phyloP scores from a whole-genome alignment of 1,284 basidiomycete genomes.

The Bondarzewia mesenterica region DNA sequence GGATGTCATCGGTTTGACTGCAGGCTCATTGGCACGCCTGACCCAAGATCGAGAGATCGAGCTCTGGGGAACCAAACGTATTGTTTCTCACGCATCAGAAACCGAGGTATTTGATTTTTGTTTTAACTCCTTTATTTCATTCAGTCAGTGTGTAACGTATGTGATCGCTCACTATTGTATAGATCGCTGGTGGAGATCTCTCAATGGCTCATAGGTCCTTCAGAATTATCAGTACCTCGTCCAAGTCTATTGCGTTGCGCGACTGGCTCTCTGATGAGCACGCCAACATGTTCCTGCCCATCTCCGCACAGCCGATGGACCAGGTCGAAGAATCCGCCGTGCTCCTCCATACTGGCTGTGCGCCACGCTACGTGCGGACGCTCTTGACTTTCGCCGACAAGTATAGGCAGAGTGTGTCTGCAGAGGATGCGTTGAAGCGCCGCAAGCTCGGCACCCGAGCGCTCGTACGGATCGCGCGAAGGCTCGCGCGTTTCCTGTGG shows the following conservation, averaged over 20 bases:
- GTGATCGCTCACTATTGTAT: too few species aligned
- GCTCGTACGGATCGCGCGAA: constrained; percentile 45
- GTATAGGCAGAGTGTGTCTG: constrained; percentile 45
- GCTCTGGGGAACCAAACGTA: constrained; percentile 52
- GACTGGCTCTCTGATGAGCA: constrained; percentile 62
- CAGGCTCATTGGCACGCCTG: constrained; percentile 49
- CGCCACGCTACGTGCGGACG: constrained; percentile 20
- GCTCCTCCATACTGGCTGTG: constrained; percentile 37
- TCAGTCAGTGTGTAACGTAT: neutral
- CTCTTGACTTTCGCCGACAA: constrained; percentile 45
- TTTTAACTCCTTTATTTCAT: neutral
- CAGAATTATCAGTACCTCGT: constrained; percentile 52
- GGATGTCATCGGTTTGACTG: constrained; percentile 56
- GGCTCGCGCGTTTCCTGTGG: constrained; percentile 33
- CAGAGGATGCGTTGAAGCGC: constrained; percentile 50
- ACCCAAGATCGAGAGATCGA: constrained; percentile 55
- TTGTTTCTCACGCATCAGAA: constrained; percentile 38
- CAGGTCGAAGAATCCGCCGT: constrained; percentile 36
- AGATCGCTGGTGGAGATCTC: constrained; percentile 34
- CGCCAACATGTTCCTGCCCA: constrained; percentile 60
- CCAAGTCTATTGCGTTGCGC: constrained; percentile 50
- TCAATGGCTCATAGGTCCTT: constrained; percentile 48
- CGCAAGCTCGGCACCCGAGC: constrained; percentile 53
- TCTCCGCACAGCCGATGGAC: constrained; percentile 53
- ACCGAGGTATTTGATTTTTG: constrained; percentile 32